These are phyloP conservation scores for Penicillium rolfsii DNA, from an alignment of 2,329 filamentous ascomycete species.

Conservation along the genomic window DNA sequence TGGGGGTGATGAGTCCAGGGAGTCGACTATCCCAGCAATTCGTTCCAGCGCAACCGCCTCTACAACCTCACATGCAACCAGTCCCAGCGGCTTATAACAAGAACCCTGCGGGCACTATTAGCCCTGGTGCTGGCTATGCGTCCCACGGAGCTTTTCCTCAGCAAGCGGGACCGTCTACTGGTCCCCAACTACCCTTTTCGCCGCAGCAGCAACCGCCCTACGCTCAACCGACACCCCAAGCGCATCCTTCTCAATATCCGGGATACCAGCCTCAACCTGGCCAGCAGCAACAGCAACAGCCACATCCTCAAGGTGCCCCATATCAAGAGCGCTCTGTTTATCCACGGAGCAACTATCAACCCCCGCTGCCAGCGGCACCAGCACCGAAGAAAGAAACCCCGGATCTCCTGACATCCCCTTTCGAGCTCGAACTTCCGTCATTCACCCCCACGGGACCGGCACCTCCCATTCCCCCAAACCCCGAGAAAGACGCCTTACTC, in stretches of 20 bases:
- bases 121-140: background rate
- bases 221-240: conserved; percentile 9
- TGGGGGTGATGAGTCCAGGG: conserved; percentile 12
- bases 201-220: conserved; percentile 30
- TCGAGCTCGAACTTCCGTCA: conserved; percentile 61
- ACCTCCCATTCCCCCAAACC: conserved; percentile 91
- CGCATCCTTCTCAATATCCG: conserved; percentile 21
- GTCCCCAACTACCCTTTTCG: conserved; percentile 11
- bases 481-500: conserved; percentile 87
- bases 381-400: conserved; percentile 45
- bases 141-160: background rate
- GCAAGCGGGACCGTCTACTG: conserved; percentile 9
- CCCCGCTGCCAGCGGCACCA: conserved; percentile 25
- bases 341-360: conserved; percentile 27
- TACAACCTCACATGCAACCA: conserved; percentile 9
- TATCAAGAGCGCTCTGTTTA: conserved; percentile 40
- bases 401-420: conserved; percentile 66
- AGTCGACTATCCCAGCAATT: conserved; percentile 30
- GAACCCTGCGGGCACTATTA: background rate
- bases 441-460: conserved; percentile 55
- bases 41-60: conserved; percentile 10
- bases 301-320: conserved; percentile 23
- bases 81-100: conserved; percentile 9
- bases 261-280: conserved; percentile 32
- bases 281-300: conserved; percentile 25